These are phyloP conservation scores for Plectosphaerella sp. DNA, from an alignment of 2,329 filamentous ascomycete genomes.

Conservation along the genomic window DNA sequence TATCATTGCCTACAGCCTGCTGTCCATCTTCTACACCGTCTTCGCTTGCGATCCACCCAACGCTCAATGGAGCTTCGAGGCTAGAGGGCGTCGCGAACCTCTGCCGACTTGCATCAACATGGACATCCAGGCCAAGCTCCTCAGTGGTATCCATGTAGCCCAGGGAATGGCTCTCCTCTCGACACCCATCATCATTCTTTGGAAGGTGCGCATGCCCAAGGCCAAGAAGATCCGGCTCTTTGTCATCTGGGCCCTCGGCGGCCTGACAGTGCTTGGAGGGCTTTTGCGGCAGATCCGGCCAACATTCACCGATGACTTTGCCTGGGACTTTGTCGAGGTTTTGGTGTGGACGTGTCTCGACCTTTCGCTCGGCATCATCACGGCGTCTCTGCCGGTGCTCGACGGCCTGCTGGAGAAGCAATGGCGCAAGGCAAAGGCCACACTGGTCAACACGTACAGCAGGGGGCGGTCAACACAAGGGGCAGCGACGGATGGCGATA, in stretches of 20 bases:
- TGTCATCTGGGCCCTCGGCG: conserved; percentile 22
- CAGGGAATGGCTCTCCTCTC: conserved; percentile 22
- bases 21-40: conserved; percentile 22
- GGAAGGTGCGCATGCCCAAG: conserved; percentile 21
- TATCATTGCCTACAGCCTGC: conserved; percentile 19
- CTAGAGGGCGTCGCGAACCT: conserved; percentile 14
- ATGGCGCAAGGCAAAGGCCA: conserved; percentile 6
- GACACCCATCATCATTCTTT: conserved; percentile 24
- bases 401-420: conserved; percentile 13
- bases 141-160: conserved; percentile 24
- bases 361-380: conserved; percentile 20
- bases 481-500: no score
- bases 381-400: conserved; percentile 23
- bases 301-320: conserved; percentile 2
- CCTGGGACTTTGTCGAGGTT: conserved; percentile 15
- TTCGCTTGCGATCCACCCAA: conserved; percentile 21
- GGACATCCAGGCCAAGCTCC: conserved; percentile 13
- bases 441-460: conserved; percentile 1
- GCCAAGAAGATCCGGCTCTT: conserved; percentile 19
- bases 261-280: conserved; percentile 19
- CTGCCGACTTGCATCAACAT: conserved; percentile 15
- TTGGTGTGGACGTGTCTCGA: conserved; percentile 20
- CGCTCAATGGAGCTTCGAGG: conserved; percentile 19
- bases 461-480: background rate
- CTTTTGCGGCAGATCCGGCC: conserved; percentile 17